Conservation (phyloP, 495 filamentous ascomycete species). For the Recurvomyces mirabilis region DNA sequence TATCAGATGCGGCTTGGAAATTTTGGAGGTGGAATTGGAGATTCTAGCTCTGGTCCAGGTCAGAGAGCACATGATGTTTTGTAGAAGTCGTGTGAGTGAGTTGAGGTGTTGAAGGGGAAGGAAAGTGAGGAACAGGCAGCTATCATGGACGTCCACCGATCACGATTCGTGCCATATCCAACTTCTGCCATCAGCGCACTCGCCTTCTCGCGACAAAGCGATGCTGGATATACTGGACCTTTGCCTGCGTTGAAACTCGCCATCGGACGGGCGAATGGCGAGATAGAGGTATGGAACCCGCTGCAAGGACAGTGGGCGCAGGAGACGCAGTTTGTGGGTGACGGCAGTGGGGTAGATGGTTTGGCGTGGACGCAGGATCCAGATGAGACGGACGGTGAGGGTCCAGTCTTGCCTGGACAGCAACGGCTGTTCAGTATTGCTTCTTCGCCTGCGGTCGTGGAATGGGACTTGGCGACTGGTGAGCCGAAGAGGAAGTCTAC, state of each 20-base stretch:
- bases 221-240: conserved; percentile 34
- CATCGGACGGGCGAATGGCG: conserved; percentile 84
- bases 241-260: conserved; percentile 62
- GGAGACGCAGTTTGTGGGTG: conserved; percentile 73
- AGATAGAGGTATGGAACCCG: conserved; percentile 98
- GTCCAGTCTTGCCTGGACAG: conserved; percentile 52
- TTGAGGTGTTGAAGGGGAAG: too few relatives aligned
- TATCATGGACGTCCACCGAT: conserved; percentile 99
- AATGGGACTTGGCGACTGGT: conserved; percentile 81
- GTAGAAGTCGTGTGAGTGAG: too few relatives aligned
- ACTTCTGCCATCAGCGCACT: conserved; percentile 86
- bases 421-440: conserved; percentile 93
- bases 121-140: too few relatives aligned
- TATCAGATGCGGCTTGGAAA: too few relatives aligned
- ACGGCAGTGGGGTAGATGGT: conserved; percentile 79
- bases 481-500: conserved; percentile 67
- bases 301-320: conserved; percentile 76
- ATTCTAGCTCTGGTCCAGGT: too few relatives aligned
- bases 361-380: conserved; percentile 88
- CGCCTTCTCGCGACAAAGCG: conserved; percentile 75
- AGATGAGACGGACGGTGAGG: conserved; percentile 48
- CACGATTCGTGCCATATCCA: conserved; percentile 91
- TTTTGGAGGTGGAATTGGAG: too few relatives aligned
- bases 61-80: too few relatives aligned
- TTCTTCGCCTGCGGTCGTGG: conserved; percentile 80